A percentile compares a stretch with the other conserved stretches of the same genome.
These are phyloP conservation scores for Penicillium fuscoglaucum DNA, from an alignment of 2,329 filamentous ascomycete genomes.

Conservation along the genomic window DNA sequence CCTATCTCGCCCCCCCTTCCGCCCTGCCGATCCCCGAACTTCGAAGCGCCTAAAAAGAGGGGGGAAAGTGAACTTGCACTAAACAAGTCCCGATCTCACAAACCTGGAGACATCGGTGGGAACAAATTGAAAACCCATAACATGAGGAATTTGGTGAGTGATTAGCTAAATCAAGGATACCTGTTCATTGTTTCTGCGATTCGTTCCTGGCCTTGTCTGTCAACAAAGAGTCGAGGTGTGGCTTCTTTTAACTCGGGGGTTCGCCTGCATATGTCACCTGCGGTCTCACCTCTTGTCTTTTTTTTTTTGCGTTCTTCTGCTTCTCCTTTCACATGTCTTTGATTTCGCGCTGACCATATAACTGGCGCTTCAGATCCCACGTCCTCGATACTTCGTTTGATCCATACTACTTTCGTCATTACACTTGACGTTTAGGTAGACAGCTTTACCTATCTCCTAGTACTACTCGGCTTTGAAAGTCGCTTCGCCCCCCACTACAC, in stretches of 20 bases:
- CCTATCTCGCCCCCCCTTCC: slow-evolving; percentile 16
- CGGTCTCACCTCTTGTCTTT: slow-evolving; percentile 18
- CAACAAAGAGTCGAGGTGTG: slow-evolving; percentile 17
- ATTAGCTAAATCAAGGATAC: background rate
- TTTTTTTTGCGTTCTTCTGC: slow-evolving; percentile 17
- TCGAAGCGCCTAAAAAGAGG: slow-evolving; percentile 22
- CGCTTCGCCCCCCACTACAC: background rate
- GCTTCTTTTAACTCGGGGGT: slow-evolving; percentile 15
- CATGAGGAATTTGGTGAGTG: slow-evolving; percentile 24
- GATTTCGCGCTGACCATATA: slow-evolving; percentile 15
- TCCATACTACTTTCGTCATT: slow-evolving; percentile 1
- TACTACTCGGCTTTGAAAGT: background rate
- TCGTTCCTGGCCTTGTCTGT: slow-evolving; percentile 17
- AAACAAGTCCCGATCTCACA: slow-evolving; percentile 8
- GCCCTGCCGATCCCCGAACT: slow-evolving; percentile 21
- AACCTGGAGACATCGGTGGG: background rate
- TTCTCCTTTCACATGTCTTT: slow-evolving; percentile 10
- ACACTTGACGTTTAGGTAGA: background rate
- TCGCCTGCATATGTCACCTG: slow-evolving; percentile 25
- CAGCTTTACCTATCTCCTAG: background rate
- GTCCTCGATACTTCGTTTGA: slow-evolving; percentile 6
- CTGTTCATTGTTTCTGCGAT: slow-evolving; percentile 16
- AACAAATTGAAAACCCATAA: slow-evolving; percentile 11
- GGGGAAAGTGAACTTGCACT: slow-evolving; percentile 9
- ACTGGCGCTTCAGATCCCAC: slow-evolving; percentile 14